Conservation (phyloP, 1,139 yeast genomes). For the Kazachstania sp. region DNA sequence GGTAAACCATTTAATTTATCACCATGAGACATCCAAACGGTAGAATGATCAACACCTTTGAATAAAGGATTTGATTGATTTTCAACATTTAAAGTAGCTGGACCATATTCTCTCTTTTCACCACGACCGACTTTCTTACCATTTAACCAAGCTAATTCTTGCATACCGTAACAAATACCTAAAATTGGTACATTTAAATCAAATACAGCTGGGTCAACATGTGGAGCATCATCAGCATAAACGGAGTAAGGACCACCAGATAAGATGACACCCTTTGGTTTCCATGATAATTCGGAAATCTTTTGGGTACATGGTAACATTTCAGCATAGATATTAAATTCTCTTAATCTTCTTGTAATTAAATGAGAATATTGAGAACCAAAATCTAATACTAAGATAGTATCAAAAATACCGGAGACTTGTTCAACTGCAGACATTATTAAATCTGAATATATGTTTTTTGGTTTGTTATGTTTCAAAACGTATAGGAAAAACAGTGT, state of each 20-base stretch:
- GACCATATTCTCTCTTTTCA: conserved; percentile 97
- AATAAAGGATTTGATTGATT: conserved; percentile 65
- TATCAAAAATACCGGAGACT: conserved; percentile 84
- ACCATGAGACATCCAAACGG: conserved; percentile 99
- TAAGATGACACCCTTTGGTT: conserved; percentile 90
- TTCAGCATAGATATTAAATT: conserved; percentile 95
- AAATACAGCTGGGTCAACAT: conserved; percentile 90
- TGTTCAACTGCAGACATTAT: conserved; percentile 25
- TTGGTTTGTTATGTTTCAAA: too few species aligned
- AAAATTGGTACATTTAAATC: conserved; percentile 85
- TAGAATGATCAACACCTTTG: conserved; percentile 78
- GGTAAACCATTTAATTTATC: conserved; percentile 92
- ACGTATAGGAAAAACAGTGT: too few species aligned
- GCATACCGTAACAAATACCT: conserved; percentile 99
- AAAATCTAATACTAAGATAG: conserved; percentile 93
- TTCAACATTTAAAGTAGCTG: conserved; percentile 75
- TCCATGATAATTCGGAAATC: conserved; percentile 84
- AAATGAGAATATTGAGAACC: conserved; percentile 98
- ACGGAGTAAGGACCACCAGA: conserved; percentile 99
- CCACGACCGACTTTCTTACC: conserved; percentile 95
- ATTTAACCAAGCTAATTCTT: conserved; percentile 96
- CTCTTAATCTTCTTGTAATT: conserved; percentile 96
- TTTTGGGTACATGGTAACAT: conserved; percentile 99
- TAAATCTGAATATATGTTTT: neutral
- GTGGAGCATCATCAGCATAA: conserved; percentile 91